These are phyloP conservation scores for Metschnikowia lochheadii DNA, from an alignment of 805 yeast species.

Conservation along the genomic window DNA sequence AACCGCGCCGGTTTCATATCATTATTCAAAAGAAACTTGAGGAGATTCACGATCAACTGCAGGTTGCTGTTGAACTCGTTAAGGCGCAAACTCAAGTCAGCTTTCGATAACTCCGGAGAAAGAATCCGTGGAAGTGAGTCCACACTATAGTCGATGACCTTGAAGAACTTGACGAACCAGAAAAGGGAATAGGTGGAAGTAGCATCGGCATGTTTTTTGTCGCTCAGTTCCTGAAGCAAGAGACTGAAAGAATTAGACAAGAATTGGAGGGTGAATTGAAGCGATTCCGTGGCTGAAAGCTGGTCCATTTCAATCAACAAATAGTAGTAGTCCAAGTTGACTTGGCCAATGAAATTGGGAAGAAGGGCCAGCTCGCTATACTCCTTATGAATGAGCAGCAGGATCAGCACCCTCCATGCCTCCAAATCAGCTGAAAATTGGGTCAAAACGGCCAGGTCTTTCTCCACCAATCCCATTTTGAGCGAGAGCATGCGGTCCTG, in stretches of 20 bases:
- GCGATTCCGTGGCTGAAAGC: constrained; percentile 33
- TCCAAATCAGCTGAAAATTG: constrained; percentile 31
- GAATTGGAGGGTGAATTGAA: constrained; percentile 40
- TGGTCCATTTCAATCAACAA: constrained; percentile 40
- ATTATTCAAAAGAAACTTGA: constrained; percentile 22
- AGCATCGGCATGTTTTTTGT: constrained; percentile 15
- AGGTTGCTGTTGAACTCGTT: constrained; percentile 32
- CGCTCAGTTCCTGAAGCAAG: constrained; percentile 20
- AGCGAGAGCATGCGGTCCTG: constrained; percentile 24
- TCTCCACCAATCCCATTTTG: constrained; percentile 12
- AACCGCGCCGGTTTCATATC: constrained; percentile 9
- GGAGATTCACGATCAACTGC: constrained; percentile 31
- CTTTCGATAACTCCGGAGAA: constrained; percentile 6
- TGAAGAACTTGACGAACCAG: constrained; percentile 35
- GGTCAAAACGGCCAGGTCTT: constrained; percentile 10
- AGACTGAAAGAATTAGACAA: constrained; percentile 38
- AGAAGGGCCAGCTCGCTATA: constrained; percentile 25
- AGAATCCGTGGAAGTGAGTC: constrained; percentile 21
- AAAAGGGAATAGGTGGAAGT: constrained; percentile 22
- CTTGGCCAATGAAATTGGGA: constrained; percentile 30
- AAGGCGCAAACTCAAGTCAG: constrained; percentile 22
- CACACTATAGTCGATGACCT: constrained; percentile 31
- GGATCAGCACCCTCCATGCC: constrained; percentile 33
- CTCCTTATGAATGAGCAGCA: constrained; percentile 25
- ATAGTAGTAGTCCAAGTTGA: constrained; percentile 38